Evolutionary conservation across 1,284 basidiomycete species (phyloP).

Genomic region (Xanthoconium separans): DNA sequence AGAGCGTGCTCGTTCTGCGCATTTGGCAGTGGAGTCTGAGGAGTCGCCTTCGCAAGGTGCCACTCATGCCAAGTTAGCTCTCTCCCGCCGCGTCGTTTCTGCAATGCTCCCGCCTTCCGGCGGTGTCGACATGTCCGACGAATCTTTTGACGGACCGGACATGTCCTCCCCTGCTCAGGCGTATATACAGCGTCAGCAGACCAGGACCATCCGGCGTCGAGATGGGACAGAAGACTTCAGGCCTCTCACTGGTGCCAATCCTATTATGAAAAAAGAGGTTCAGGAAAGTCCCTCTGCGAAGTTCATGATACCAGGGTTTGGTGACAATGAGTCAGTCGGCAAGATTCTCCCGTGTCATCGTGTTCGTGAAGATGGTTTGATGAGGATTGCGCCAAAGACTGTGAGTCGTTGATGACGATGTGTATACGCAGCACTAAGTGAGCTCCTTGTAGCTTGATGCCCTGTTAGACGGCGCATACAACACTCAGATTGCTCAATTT

Average conservation of each 20-base stretch:
- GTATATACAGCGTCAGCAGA: conserved; percentile 70
- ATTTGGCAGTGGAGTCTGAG: conserved; percentile 36
- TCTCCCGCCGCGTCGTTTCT: conserved; percentile 70
- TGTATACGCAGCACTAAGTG: conserved; percentile 1
- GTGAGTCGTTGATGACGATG: conserved; percentile 44
- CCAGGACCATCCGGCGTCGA: conserved; percentile 69
- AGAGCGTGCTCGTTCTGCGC: conserved; percentile 41
- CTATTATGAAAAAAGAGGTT: conserved; percentile 42
- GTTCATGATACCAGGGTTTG: conserved; percentile 67
- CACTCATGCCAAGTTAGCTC: conserved; percentile 36
- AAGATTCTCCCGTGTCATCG: conserved; percentile 94
- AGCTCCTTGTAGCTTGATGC: conserved; percentile 57
- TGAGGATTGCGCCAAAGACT: conserved; percentile 84
- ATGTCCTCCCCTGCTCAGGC: conserved; percentile 77
- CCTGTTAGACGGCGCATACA: conserved; percentile 73
- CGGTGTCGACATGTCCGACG: conserved; percentile 50
- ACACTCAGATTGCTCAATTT: conserved; percentile 63
- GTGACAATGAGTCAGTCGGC: conserved; percentile 89
- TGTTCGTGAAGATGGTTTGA: conserved; percentile 92
- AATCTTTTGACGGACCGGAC: conserved; percentile 61
- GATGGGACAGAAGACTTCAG: conserved; percentile 79
- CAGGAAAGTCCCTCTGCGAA: conserved; percentile 58
- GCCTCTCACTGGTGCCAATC: conserved; percentile 61
- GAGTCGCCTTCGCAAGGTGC: conserved; percentile 19
- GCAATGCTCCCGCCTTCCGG: conserved; percentile 58